phyloP scores from a whole-genome alignment of 352 stramenopile genomes.

The Globisporangium mamillatum region DNA sequence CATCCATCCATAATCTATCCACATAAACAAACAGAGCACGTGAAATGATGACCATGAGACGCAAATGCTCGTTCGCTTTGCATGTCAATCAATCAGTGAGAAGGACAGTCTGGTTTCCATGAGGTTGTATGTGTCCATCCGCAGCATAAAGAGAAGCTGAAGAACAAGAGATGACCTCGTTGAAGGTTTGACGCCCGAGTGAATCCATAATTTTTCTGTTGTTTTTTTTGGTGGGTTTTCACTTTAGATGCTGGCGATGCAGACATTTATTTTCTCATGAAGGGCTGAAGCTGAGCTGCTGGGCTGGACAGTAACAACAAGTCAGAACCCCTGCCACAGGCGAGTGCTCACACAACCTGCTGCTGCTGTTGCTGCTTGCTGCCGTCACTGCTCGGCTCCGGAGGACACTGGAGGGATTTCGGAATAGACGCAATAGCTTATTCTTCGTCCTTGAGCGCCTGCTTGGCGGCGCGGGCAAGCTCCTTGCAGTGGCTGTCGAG shows the following conservation, averaged over 20 bases:
- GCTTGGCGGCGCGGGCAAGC: constrained; percentile 56
- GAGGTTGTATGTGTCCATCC: background rate
- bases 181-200: background rate
- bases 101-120: background rate
- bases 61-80: too few relatives aligned
- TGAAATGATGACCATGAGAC: background rate
- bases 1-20: background rate
- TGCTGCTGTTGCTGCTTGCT: background rate
- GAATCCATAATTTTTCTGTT: constrained; percentile 12
- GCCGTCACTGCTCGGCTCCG: background rate
- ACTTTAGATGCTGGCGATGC: constrained; percentile 11
- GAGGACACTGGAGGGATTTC: background rate
- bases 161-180: background rate
- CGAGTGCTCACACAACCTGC: background rate
- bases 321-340: background rate
- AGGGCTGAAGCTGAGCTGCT: background rate
- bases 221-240: constrained; percentile 5
- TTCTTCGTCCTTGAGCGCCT: constrained; percentile 49
- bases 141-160: background rate
- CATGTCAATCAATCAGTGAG: background rate
- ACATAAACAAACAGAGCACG: background rate
- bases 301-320: background rate
- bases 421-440: constrained; percentile 4
- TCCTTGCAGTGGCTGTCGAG: constrained; percentile 75
- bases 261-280: constrained; percentile 12